Conservation (phyloP, 768 basidiomycete species). For the Boletus patriciae region DNA sequence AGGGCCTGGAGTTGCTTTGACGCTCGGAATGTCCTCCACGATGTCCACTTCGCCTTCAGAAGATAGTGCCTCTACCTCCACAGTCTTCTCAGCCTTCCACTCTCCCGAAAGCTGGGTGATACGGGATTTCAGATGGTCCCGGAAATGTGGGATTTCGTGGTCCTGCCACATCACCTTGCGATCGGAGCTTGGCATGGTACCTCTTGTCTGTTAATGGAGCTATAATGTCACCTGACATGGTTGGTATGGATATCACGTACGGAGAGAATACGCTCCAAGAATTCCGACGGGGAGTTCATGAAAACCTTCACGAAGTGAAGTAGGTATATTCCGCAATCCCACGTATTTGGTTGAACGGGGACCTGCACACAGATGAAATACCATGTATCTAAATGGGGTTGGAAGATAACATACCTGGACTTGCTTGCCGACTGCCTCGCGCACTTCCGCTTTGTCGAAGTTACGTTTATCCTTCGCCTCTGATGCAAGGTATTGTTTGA, state of each 20-base stretch:
- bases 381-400: neutral
- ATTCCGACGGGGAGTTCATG: conserved; percentile 57
- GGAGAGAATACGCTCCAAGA: conserved; percentile 49
- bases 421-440: conserved; percentile 44
- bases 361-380: conserved; percentile 49
- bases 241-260: conserved; percentile 8
- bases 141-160: conserved; percentile 43
- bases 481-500: conserved; percentile 64
- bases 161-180: conserved; percentile 55
- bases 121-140: conserved; percentile 43
- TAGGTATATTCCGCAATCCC: conserved; percentile 91
- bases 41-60: conserved; percentile 45
- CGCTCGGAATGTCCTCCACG: conserved; percentile 30
- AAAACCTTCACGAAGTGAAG: conserved; percentile 84
- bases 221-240: neutral
- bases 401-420: conserved; percentile 46
- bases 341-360: conserved; percentile 84
- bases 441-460: conserved; percentile 37
- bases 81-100: conserved; percentile 50
- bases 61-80: conserved; percentile 21
- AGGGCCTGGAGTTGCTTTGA: conserved; percentile 10
- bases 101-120: conserved; percentile 51
- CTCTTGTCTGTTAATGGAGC: conserved; percentile 28
- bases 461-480: conserved; percentile 78
- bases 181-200: conserved; percentile 35